Conservation (phyloP, 768 basidiomycete genomes). For the Suillus lakei region DNA sequence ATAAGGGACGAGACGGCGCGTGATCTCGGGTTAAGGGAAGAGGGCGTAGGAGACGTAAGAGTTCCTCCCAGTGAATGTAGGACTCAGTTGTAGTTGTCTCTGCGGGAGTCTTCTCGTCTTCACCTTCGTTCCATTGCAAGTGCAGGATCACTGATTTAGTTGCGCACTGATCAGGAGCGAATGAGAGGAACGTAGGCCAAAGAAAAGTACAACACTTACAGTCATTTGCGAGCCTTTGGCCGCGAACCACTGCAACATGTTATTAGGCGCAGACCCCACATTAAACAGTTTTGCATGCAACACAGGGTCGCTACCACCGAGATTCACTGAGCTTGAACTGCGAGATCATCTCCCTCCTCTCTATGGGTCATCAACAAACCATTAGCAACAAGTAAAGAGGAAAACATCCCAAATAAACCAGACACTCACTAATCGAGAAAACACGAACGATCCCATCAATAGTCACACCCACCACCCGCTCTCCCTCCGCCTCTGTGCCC, state of each 20-base stretch:
- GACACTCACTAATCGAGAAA: conserved; percentile 82
- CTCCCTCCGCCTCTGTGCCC: conserved; percentile 55
- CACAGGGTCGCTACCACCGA: conserved; percentile 70
- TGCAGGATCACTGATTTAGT: conserved; percentile 88
- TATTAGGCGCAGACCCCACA: conserved; percentile 81
- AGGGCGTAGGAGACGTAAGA: conserved; percentile 34
- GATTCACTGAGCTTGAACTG: conserved; percentile 86
- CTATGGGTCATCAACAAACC: conserved; percentile 32
- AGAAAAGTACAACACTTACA: conserved; percentile 44
- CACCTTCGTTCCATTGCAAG: conserved; percentile 83
- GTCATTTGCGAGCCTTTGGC: conserved; percentile 92
- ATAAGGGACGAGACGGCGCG: conserved; percentile 58
- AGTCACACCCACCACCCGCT: conserved; percentile 87
- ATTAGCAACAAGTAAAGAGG: conserved; percentile 26
- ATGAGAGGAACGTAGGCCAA: not conserved
- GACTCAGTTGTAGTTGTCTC: conserved; percentile 27
- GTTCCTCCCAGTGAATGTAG: conserved; percentile 24
- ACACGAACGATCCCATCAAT: conserved; percentile 91
- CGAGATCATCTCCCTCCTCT: conserved; percentile 85
- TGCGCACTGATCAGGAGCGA: conserved; percentile 62
- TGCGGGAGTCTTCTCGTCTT: conserved; percentile 25
- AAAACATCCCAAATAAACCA: not conserved
- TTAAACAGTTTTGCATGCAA: conserved; percentile 71
- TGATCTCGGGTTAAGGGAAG: conserved; percentile 37
- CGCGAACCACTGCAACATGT: conserved; percentile 95